A percentile compares a stretch with the other conserved stretches of the same genome.
Evolutionary conservation across 371 early-diverging fungal species (phyloP).

Genomic region (Parasitella parasitica): DNA sequence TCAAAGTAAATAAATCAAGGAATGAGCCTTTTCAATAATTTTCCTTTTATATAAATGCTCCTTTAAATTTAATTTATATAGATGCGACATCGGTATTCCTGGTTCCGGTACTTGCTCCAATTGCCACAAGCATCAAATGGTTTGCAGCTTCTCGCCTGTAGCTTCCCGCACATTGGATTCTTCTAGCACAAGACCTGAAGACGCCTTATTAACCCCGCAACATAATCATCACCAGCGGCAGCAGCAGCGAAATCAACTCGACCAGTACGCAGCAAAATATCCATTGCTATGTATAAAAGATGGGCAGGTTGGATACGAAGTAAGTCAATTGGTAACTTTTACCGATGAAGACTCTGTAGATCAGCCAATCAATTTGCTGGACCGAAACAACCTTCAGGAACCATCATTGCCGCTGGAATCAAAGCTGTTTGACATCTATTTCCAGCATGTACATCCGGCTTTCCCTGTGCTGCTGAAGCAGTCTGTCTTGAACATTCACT

Average conservation of each 20-base stretch:
- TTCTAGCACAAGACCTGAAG: constrained; percentile 1
- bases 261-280: background rate
- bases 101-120: constrained; percentile 41
- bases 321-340: background rate
- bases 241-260: background rate
- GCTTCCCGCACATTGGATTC: constrained; percentile 10
- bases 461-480: constrained; percentile 52
- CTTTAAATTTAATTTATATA: constrained; percentile 7
- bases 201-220: background rate
- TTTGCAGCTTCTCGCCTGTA: constrained; percentile 30
- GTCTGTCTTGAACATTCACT: constrained; percentile 9
- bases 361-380: constrained; percentile 3
- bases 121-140: constrained; percentile 26
- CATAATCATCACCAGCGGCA: background rate
- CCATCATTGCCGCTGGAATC: constrained; percentile 34
- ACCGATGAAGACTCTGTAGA: background rate
- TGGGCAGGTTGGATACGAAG: constrained; percentile 17
- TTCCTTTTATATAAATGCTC: background rate
- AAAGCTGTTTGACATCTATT: constrained; percentile 58
- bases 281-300: constrained; percentile 12
- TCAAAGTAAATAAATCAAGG: constrained; percentile 34
- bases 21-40: background rate
- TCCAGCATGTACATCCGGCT: constrained; percentile 62
- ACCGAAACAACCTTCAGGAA: background rate
- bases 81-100: constrained; percentile 41